These are phyloP conservation scores for Chlorella sp. DNA, from an alignment of 139 green algal genomes.

Conservation along the genomic window DNA sequence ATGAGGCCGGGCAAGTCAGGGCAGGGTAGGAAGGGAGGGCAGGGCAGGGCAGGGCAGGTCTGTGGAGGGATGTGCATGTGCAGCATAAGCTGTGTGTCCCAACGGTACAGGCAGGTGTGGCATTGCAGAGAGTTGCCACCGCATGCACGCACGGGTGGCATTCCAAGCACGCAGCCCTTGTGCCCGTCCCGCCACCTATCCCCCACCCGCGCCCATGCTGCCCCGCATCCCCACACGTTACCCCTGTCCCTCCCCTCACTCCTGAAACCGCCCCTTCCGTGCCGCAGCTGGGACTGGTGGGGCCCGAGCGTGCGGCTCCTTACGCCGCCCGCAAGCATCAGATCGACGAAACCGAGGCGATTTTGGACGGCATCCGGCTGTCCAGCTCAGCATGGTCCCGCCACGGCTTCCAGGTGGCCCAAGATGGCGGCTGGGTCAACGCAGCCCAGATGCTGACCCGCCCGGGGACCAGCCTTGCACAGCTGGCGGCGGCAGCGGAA, in stretches of 20 bases:
- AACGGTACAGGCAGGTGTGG: too few species aligned
- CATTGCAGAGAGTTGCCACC: too few species aligned
- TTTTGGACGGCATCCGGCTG: constrained; percentile 38
- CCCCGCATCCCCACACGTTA: too few species aligned
- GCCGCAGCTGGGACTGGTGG: constrained; percentile 51
- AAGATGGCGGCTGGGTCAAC: constrained; percentile 41
- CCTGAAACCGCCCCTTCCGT: not conserved
- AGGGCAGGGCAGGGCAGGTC: too few species aligned
- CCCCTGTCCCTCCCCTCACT: not conserved
- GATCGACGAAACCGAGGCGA: constrained; percentile 4
- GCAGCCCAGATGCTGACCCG: constrained; percentile 51
- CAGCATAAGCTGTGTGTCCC: not conserved
- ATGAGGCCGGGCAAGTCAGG: too few species aligned
- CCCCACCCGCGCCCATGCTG: too few species aligned
- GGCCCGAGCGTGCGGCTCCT: not conserved
- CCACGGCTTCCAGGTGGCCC: constrained; percentile 38
- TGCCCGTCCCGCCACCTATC: too few species aligned
- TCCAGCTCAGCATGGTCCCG: constrained; percentile 38
- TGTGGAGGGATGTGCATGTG: too few species aligned
- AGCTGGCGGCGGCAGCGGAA: constrained; percentile 22
- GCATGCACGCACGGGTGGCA: too few species aligned
- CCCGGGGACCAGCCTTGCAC: constrained; percentile 19
- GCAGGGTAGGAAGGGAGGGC: too few species aligned
- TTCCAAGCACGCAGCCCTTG: too few species aligned
- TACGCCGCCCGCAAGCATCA: not conserved